These are phyloP conservation scores for Ampelocalamus luodianensis DNA, from an alignment of 176 grass and related monocot species.

Conservation along the genomic window DNA sequence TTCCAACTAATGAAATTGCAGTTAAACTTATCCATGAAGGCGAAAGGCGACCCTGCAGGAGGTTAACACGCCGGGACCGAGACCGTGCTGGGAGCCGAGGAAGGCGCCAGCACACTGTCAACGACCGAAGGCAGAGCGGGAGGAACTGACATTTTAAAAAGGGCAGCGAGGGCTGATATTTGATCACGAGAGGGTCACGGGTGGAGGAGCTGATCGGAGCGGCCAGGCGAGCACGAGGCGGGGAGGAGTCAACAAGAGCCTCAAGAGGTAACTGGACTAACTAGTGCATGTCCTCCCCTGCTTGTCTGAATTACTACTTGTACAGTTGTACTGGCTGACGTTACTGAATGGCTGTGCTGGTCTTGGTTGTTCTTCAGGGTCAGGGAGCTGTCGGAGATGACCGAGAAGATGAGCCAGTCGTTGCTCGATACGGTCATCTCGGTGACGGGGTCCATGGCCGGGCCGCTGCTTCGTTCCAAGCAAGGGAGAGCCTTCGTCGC, in stretches of 20 bases:
- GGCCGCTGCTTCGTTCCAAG: slow-evolving; percentile 69
- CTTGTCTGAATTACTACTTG: background rate
- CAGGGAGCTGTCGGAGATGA: slow-evolving; percentile 86
- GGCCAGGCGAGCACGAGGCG: slow-evolving; percentile 33
- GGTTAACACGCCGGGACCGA: too few relatives aligned
- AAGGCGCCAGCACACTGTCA: too few relatives aligned
- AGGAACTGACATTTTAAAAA: too few relatives aligned
- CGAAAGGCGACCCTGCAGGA: too few relatives aligned
- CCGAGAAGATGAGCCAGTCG: slow-evolving; percentile 83
- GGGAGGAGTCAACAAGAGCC: slow-evolving; percentile 67
- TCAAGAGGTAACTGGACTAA: slow-evolving; percentile 61
- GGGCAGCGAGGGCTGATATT: too few relatives aligned
- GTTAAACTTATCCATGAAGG: too few relatives aligned
- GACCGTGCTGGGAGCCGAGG: too few relatives aligned
- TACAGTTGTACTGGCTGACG: background rate
- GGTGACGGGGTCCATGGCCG: slow-evolving; percentile 70
- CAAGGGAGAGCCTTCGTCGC: slow-evolving; percentile 66
- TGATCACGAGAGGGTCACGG: too few relatives aligned
- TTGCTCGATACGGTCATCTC: slow-evolving; percentile 75
- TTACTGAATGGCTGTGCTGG: background rate
- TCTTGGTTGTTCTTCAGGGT: slow-evolving; percentile 54
- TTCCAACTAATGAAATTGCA: too few relatives aligned
- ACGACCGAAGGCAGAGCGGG: too few relatives aligned
- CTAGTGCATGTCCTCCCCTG: background rate
- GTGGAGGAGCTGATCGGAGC: slow-evolving; percentile 31